Evolutionary conservation across 148 eudicot species (phyloP), one percentile per base, ranked within the genome.

Genomic region (Spergularia bocconei): DNA sequence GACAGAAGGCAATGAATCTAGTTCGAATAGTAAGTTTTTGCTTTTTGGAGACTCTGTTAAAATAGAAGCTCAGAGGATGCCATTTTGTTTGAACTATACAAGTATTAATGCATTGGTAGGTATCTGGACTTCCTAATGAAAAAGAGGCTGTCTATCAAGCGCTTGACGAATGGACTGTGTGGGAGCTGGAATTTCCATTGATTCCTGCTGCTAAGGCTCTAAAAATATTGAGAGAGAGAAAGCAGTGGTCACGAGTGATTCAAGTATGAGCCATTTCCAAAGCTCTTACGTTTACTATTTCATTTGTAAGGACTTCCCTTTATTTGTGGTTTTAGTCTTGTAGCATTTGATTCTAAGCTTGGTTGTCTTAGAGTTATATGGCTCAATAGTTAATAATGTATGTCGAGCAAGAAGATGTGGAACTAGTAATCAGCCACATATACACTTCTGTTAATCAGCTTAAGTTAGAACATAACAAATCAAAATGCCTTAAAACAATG

Each of bases 181-280:
- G 97, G 96, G 98, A 95, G 84, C 56, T 87, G 53, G 97, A 93
- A 68, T 93, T 93, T 82, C 97, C 98, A 19, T 69, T 93, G 79
- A 81, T 93, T 76, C 95, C 97, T 52, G 97, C 91, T n/a, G 88
- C 97, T 15, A 95, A 95, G 85, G 97, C 92, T 80, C 71, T 92
- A 72, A 85, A 75, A 78, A 90, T 95, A 80, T 82, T 92, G 63
- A 90, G 81, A 85, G 83, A 79, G 55, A 84, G 88, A 79, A 87
- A 63, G 64, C 92, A 85, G 69, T 95, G 98, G 98, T 78, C 70
- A 68, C 87, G 91, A 54, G 84, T 95, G 23, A 89, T 92, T 77
- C 98, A 89, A 68, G 98, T 88, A 85, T 69, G 87, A 58, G 25
- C 57, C 8, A 16, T 75, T 62, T 47, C 14, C 15, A 9, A 51